Evolutionary conservation across 352 stramenopile species (phyloP).

Genomic region (Phytophthora quininea): DNA sequence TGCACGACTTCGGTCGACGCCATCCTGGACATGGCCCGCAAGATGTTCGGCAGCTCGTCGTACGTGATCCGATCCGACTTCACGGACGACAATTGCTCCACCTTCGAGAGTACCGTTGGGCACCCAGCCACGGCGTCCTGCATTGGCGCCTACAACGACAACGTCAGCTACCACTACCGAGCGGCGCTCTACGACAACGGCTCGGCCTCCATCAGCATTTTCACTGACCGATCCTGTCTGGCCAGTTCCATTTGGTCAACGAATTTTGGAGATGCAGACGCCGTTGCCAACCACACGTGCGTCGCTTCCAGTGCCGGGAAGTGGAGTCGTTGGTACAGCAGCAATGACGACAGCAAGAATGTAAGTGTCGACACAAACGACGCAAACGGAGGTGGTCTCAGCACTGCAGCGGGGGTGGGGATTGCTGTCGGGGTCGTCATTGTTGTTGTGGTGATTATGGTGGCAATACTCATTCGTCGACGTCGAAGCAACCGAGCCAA

Average conservation of each 20-base stretch:
- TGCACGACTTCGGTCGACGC: conserved; percentile 5
- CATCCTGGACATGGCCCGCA: conserved; percentile 8
- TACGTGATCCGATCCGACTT: conserved; percentile 19
- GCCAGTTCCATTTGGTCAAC: background rate
- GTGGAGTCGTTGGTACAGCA: conserved; percentile 9
- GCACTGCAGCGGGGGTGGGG: background rate
- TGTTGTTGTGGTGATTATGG: background rate
- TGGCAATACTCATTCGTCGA: background rate
- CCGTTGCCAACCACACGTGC: background rate
- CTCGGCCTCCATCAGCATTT: conserved; percentile 14
- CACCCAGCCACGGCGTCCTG: conserved; percentile 15
- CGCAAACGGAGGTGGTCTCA: background rate
- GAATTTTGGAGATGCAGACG: background rate
- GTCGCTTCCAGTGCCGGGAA: background rate
- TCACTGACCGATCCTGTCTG: conserved; percentile 1
- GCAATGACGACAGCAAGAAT: conserved; percentile 10
- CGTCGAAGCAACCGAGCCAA: background rate
- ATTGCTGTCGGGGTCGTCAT: background rate
- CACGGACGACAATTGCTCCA: conserved; percentile 7
- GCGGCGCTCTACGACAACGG: conserved; percentile 13
- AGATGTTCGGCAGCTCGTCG: conserved; percentile 16
- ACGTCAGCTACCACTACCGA: conserved; percentile 11
- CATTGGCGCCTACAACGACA: conserved; percentile 22
- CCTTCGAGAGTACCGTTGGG: background rate
- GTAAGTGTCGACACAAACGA: background rate